These are phyloP conservation scores for Clarireedia sp. DNA, from an alignment of 2,329 filamentous ascomycete genomes.

Conservation along the genomic window DNA sequence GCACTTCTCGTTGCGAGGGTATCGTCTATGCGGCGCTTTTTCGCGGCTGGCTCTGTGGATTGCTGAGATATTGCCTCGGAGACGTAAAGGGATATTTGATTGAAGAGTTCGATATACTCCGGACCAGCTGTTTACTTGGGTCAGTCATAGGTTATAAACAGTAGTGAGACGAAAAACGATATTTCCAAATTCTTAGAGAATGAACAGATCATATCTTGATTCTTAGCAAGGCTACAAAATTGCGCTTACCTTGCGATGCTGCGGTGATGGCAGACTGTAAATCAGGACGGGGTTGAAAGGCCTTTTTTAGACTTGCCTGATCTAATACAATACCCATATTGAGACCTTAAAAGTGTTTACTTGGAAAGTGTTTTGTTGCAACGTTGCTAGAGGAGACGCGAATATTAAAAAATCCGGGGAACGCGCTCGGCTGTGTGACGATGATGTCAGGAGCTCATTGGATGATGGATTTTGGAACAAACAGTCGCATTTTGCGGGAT, in stretches of 20 bases:
- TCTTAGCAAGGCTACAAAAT: conserved; percentile 9
- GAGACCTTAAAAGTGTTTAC: neutral
- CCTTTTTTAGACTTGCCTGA: conserved; percentile 24
- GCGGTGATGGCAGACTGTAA: conserved; percentile 27
- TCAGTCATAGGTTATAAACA: neutral
- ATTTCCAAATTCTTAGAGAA: neutral
- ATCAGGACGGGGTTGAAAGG: conserved; percentile 27
- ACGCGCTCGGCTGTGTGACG: conserved; percentile 6
- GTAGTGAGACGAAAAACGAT: neutral
- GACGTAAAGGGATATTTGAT: conserved; percentile 28
- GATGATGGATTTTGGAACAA: neutral
- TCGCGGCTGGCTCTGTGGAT: conserved; percentile 23
- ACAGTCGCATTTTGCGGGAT: neutral
- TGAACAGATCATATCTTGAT: neutral
- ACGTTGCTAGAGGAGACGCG: conserved; percentile 1
- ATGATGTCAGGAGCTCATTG: conserved; percentile 8
- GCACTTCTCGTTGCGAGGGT: conserved; percentile 20
- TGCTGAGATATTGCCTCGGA: conserved; percentile 12
- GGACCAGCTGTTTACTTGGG: conserved; percentile 17
- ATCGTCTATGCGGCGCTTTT: conserved; percentile 28
- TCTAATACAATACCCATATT: conserved; percentile 24
- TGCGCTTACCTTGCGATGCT: conserved; percentile 26
- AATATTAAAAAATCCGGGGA: conserved; percentile 1
- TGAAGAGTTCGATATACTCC: conserved; percentile 30
- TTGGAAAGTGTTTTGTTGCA: neutral